Percentiles rank a stretch among this genome's conserved stretches.
These are phyloP conservation scores for Teratosphaeriaceae sp. DNA, from an alignment of 2,329 filamentous ascomycete species.

Conservation along the genomic window DNA sequence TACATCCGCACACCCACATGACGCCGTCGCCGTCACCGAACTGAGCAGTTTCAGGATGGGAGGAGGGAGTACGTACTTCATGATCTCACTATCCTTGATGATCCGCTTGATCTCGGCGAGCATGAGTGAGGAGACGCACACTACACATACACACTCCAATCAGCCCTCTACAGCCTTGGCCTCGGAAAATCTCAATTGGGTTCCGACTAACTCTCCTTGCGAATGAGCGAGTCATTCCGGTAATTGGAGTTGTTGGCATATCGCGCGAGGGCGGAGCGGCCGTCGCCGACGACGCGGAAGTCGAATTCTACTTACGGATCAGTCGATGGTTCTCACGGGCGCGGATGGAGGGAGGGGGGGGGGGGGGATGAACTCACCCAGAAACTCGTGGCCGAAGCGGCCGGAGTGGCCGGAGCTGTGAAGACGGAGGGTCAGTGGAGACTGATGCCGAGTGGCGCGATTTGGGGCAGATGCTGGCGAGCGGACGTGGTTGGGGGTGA, in stretches of 20 bases:
- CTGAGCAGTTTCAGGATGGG: no score
- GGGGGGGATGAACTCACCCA: no score
- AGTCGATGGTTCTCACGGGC: no score
- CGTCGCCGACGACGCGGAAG: constrained; percentile 86
- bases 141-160: constrained; percentile 52
- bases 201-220: constrained; percentile 86
- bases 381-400: constrained; percentile 94
- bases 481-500: no score
- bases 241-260: constrained; percentile 99
- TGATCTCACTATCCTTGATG: constrained; percentile 93
- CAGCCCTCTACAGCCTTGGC: background rate
- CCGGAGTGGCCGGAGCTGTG: constrained; percentile 90
- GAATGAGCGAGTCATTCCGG: constrained; percentile 94
- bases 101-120: constrained; percentile 95
- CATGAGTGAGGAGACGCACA: constrained; percentile 90
- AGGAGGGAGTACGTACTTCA: constrained; percentile 61
- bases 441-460: no score
- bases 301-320: no score
- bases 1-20: no score
- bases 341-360: no score
- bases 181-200: background rate
- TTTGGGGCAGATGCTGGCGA: no score
- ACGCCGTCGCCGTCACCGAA: no score
- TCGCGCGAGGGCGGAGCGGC: constrained; percentile 83
- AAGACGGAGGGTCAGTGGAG: background rate